phyloP scores from a whole-genome alignment of 2,329 filamentous ascomycete species.

The Exophiala viscosa region DNA sequence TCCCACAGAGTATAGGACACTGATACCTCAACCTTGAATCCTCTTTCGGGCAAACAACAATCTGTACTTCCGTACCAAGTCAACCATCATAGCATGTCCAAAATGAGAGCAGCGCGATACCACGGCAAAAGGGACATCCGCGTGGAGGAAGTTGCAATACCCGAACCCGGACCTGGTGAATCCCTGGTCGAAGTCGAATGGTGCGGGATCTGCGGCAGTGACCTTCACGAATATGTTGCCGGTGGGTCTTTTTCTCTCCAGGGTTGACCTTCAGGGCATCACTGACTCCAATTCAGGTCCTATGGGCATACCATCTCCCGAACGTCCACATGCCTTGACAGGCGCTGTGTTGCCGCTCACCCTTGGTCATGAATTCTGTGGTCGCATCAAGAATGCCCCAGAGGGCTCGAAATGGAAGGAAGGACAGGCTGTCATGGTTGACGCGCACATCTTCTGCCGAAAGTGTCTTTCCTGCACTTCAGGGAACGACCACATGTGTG shows the following conservation, averaged over 20 bases:
- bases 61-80: background rate
- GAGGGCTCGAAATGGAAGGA: constrained; percentile 11
- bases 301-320: constrained; percentile 41
- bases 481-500: constrained; percentile 14
- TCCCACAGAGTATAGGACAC: no score
- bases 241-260: constrained; percentile 45
- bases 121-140: constrained; percentile 42
- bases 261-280: background rate
- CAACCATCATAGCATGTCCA: constrained; percentile 12
- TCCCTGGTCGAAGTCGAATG: constrained; percentile 34
- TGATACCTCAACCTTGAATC: background rate
- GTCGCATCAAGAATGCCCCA: constrained; percentile 36
- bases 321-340: constrained; percentile 51
- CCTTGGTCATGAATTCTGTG: constrained; percentile 53
- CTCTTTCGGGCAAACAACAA: background rate
- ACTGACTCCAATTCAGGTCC: constrained; percentile 33
- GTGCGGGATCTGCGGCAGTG: constrained; percentile 29
- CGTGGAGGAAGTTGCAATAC: constrained; percentile 40
- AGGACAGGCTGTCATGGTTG: constrained; percentile 20
- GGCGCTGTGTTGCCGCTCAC: constrained; percentile 48
- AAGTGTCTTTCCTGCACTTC: constrained; percentile 23
- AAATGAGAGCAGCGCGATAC: constrained; percentile 44
- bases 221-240: constrained; percentile 45
- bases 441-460: constrained; percentile 14
- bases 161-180: constrained; percentile 36